Evolutionary conservation across 495 filamentous ascomycete species (phyloP).

Genomic region (Penicillium canescens): DNA sequence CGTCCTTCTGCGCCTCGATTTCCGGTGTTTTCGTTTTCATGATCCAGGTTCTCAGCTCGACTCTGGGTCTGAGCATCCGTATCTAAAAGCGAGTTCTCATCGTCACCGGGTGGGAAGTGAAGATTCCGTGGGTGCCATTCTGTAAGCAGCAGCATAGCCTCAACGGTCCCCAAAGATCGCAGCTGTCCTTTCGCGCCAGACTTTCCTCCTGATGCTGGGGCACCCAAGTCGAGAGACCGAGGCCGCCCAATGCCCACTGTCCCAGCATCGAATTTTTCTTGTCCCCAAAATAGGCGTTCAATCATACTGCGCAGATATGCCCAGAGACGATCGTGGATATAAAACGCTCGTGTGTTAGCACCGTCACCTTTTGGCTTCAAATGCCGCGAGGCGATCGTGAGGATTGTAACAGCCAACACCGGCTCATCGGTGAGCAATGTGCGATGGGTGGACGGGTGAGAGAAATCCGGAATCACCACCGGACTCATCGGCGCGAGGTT

Average conservation of each 20-base stretch:
- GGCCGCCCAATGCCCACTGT: constrained; percentile 74
- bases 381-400: constrained; percentile 89
- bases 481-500: constrained; percentile 89
- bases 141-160: constrained; percentile 88
- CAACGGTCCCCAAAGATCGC: constrained; percentile 87
- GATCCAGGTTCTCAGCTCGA: constrained; percentile 34
- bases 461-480: constrained; percentile 82
- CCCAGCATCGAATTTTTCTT: constrained; percentile 88
- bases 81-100: constrained; percentile 61
- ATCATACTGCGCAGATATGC: constrained; percentile 91
- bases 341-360: constrained; percentile 77
- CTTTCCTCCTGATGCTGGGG: constrained; percentile 54
- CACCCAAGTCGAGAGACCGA: constrained; percentile 59
- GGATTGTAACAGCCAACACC: constrained; percentile 82
- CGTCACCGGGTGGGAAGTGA: constrained; percentile 90
- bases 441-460: constrained; percentile 68
- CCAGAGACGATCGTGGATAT: constrained; percentile 97
- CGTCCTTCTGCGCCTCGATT: constrained; percentile 46
- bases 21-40: constrained; percentile 34
- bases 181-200: constrained; percentile 68
- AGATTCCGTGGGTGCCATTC: constrained; percentile 96
- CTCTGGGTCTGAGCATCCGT: constrained; percentile 46
- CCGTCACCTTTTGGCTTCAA: constrained; percentile 77
- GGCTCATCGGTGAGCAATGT: constrained; percentile 86
- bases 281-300: constrained; percentile 90